phyloP scores from a whole-genome alignment of 805 yeast genomes.

The Saturnispora gosingensis region DNA sequence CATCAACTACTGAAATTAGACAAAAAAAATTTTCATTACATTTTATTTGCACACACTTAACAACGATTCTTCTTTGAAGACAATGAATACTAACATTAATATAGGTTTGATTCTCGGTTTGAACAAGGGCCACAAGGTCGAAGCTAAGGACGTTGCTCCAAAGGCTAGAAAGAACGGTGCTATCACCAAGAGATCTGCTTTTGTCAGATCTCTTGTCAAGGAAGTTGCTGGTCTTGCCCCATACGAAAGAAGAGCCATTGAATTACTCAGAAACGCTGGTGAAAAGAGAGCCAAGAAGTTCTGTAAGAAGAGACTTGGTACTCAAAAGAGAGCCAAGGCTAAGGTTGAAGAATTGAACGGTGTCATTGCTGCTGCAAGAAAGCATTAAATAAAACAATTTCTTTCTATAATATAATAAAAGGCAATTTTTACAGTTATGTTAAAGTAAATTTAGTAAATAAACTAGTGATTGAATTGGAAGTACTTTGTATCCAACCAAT shows the following conservation, averaged over 20 bases:
- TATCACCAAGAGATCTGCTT: constrained; percentile 87
- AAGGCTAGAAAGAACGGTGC: constrained; percentile 88
- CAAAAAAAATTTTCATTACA: no score
- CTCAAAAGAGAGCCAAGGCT: constrained; percentile 98
- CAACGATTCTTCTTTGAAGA: no score
- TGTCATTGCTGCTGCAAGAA: constrained; percentile 95
- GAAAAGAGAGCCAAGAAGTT: constrained; percentile 99
- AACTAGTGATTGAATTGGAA: neutral
- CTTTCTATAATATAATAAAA: neutral
- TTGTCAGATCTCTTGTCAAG: constrained; percentile 90
- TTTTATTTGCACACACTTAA: neutral
- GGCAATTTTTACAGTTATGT: constrained; percentile 1
- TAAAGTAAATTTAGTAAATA: neutral
- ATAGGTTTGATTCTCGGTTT: constrained; percentile 93
- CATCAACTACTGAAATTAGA: no score
- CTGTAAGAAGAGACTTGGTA: constrained; percentile 99
- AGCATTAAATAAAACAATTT: constrained; percentile 45
- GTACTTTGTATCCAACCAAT: neutral
- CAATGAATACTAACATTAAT: constrained; percentile 5
- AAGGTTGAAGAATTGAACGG: constrained; percentile 98
- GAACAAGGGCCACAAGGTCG: constrained; percentile 99
- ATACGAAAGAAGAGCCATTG: constrained; percentile 99
- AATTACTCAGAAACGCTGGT: constrained; percentile 99
- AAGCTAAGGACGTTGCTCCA: constrained; percentile 74
- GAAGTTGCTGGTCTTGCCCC: constrained; percentile 99